phyloP scores from a whole-genome alignment of 1,284 basidiomycete species.

The Ceratobasidium sp. region DNA sequence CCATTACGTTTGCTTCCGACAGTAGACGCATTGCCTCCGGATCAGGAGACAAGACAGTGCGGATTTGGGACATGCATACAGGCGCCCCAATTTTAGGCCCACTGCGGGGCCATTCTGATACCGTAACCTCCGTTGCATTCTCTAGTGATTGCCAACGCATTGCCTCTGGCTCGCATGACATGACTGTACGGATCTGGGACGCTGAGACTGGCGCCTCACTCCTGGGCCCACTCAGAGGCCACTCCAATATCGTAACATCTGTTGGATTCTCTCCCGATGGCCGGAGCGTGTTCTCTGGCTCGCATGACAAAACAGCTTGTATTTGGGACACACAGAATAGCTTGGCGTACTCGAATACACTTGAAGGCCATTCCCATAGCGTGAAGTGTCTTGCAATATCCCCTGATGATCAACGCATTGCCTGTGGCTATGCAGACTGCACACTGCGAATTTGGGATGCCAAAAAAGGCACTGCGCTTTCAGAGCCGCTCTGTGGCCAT shows the following conservation, averaged over 20 bases:
- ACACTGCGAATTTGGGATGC: too few species aligned
- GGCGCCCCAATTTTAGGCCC: neutral
- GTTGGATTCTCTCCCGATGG: too few species aligned
- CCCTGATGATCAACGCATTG: too few species aligned
- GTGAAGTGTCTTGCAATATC: neutral
- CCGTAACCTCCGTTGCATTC: neutral
- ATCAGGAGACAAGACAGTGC: neutral
- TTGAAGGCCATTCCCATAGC: neutral
- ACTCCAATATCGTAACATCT: too few species aligned
- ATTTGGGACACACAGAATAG: too few species aligned
- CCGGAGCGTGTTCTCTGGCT: too few species aligned
- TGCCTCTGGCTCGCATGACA: constrained; percentile 4
- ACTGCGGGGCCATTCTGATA: neutral
- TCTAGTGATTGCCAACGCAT: neutral
- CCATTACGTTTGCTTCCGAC: constrained; percentile 32
- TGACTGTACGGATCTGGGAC: neutral
- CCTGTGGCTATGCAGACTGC: too few species aligned
- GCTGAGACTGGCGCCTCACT: neutral
- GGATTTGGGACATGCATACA: neutral
- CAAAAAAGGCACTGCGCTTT: too few species aligned
- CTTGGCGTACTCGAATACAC: neutral
- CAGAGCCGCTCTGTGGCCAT: too few species aligned
- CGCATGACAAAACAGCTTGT: too few species aligned
- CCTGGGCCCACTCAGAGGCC: neutral
- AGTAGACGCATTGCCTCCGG: constrained; percentile 22